Base-by-base conservation (phyloP, 176 grass and related monocot species). In the Hsuehochloa calcarea region DNA sequence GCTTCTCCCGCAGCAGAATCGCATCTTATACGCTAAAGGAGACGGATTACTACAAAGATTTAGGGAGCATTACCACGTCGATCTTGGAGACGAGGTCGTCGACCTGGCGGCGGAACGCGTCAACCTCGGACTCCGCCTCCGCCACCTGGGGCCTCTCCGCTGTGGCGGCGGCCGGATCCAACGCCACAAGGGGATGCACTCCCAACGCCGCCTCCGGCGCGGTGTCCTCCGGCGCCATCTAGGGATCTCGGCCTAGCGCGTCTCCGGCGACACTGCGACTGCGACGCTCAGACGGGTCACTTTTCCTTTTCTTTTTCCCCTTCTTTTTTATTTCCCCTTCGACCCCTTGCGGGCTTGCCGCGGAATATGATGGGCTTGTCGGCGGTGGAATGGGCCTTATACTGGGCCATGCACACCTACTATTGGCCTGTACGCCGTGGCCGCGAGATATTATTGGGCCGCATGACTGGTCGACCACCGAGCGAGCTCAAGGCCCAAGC, bases 31-130 rank as follows among this genome's bases (percentile, higher is more conserved):
- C 16, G 47, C 47, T 26, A 0, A 49, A 37, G 58, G 9, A 35
- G 47, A 25, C 31, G 23, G 26, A 15, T 26, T 70, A 11, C 4
- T 10, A 54, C 20, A 5, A 13, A 72, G 29, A 15, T 17, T 17
- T 0, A 72, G 35, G 61, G 77, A 29, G 40, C 20, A 34, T 78
- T 78, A 93, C 91, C 85, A 78, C 58, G 68, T 93, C 91, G 22
- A 88, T 81, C 88, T 85, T 87, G 72, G 60, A 90, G 71, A 78
- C 54, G 41, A 93, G 77, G 40, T 82, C 59, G 61, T 90, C 85
- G 67, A 87, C 68, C 88, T 81, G 85, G 54, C 72, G 77, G 66
- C 78, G 76, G 81, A 90, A 90, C 59, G 58, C 41, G 13, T 90
- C 88, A 50, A 72, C 87, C 59, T 70, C 69, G 14, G 62, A 45